These are phyloP conservation scores for Nannochloropsis granulata DNA, from an alignment of 108 stramenopile genomes.

Conservation along the genomic window DNA sequence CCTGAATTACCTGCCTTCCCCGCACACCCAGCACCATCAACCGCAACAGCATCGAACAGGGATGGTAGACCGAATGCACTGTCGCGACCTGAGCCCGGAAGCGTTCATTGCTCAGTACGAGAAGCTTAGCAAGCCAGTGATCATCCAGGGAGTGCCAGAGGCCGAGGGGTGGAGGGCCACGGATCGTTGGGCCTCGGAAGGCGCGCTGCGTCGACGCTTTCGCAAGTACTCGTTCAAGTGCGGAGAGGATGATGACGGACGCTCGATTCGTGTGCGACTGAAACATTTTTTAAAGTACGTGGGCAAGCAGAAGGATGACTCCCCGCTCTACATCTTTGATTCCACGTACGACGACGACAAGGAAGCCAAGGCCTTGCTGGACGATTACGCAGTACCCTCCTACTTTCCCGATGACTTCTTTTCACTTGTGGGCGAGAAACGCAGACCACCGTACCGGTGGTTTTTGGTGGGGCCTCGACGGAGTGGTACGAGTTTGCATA, in stretches of 20 bases:
- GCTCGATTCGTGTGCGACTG: slow-evolving; percentile 49
- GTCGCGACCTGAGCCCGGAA: slow-evolving; percentile 20
- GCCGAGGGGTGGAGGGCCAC: slow-evolving; percentile 35
- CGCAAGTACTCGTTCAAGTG: slow-evolving; percentile 57
- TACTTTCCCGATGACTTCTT: slow-evolving; percentile 91
- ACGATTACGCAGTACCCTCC: slow-evolving; percentile 63
- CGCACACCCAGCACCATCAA: not conserved
- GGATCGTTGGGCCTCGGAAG: slow-evolving; percentile 26
- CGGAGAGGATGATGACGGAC: slow-evolving; percentile 92
- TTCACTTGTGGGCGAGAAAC: slow-evolving; percentile 60
- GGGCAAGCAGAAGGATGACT: slow-evolving; percentile 56
- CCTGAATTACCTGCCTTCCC: slow-evolving; percentile 12
- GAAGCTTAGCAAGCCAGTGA: slow-evolving; percentile 22
- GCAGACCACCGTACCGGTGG: slow-evolving; percentile 96
- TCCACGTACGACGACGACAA: slow-evolving; percentile 67
- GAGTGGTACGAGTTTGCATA: slow-evolving; percentile 78
- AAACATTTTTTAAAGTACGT: slow-evolving; percentile 71
- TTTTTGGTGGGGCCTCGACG: slow-evolving; percentile 78
- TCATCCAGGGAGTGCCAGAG: slow-evolving; percentile 39
- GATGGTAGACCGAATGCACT: slow-evolving; percentile 16
- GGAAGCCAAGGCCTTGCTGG: slow-evolving; percentile 43
- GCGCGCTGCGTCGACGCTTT: not conserved
- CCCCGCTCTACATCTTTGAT: slow-evolving; percentile 94
- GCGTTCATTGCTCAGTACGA: slow-evolving; percentile 36
- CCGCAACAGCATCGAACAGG: not conserved